These are phyloP conservation scores for Begonia fuchsioides DNA, from an alignment of 306 rosid genomes.

Conservation along the genomic window DNA sequence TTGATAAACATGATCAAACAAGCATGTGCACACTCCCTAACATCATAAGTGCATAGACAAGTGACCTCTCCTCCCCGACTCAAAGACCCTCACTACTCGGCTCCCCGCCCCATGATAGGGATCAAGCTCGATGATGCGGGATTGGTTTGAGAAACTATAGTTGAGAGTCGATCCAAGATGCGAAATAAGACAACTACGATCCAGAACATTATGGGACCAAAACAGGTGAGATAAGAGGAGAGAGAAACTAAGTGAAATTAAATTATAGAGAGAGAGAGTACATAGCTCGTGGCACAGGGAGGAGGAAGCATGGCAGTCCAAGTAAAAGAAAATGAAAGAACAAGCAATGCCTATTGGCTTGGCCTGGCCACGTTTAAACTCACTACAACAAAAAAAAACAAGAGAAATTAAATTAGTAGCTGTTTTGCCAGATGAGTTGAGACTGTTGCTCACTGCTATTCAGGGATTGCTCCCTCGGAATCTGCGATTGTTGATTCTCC, in stretches of 20 bases:
- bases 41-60: too few species aligned
- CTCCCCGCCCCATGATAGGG: too few species aligned
- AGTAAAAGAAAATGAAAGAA: conserved; percentile 18
- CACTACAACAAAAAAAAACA: conserved; percentile 9
- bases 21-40: too few species aligned
- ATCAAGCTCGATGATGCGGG: too few species aligned
- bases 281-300: conserved; percentile 66
- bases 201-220: too few species aligned
- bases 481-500: conserved; percentile 71
- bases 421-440: conserved; percentile 93
- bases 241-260: background rate
- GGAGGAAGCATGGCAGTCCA: conserved; percentile 54
- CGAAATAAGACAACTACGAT: too few species aligned
- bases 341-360: conserved; percentile 7
- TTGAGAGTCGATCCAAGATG: too few species aligned
- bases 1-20: too few species aligned
- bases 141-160: too few species aligned
- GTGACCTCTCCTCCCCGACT: too few species aligned
- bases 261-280: conserved; percentile 49
- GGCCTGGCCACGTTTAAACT: conserved; percentile 47
- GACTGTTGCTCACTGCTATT: conserved; percentile 62
- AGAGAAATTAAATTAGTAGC: conserved; percentile 74
- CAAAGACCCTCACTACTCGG: too few species aligned
- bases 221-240: too few species aligned
- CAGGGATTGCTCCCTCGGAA: conserved; percentile 60